Conservation (phyloP, 768 basidiomycete species). For the Auricularia sp. region DNA sequence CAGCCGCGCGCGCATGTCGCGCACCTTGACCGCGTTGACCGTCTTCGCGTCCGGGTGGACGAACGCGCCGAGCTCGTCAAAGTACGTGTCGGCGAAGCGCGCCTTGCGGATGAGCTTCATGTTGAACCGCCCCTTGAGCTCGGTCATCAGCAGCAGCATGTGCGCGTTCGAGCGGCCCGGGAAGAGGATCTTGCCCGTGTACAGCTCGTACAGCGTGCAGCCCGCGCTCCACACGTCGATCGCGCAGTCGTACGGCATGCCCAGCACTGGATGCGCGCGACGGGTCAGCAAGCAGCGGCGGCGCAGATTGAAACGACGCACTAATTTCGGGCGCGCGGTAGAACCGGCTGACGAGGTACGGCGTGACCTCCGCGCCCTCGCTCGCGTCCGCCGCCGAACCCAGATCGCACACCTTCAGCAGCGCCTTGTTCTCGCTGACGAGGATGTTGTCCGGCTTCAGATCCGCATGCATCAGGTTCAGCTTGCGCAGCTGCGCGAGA, state of each 20-base stretch:
- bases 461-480: conserved; percentile 94
- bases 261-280: conserved; percentile 54
- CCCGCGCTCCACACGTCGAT: conserved; percentile 96
- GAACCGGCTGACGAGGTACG: conserved; percentile 94
- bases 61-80: conserved; percentile 87
- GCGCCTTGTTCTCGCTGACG: conserved; percentile 88
- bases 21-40: conserved; percentile 59
- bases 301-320: conserved; percentile 28
- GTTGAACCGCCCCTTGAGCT: conserved; percentile 89
- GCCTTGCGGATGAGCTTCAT: conserved; percentile 90
- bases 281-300: neutral
- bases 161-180: conserved; percentile 96
- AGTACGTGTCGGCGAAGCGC: conserved; percentile 84
- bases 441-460: conserved; percentile 98
- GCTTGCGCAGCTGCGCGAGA: conserved; percentile 73
- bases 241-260: conserved; percentile 86
- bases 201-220: conserved; percentile 92
- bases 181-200: conserved; percentile 94
- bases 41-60: conserved; percentile 11
- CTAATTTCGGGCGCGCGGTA: conserved; percentile 99
- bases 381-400: conserved; percentile 94
- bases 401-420: conserved; percentile 89
- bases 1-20: conserved; percentile 70
- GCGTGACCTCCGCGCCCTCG: conserved; percentile 87
- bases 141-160: conserved; percentile 97